phyloP scores from a whole-genome alignment of 352 stramenopile species.

The Phytophthora hybrid region DNA sequence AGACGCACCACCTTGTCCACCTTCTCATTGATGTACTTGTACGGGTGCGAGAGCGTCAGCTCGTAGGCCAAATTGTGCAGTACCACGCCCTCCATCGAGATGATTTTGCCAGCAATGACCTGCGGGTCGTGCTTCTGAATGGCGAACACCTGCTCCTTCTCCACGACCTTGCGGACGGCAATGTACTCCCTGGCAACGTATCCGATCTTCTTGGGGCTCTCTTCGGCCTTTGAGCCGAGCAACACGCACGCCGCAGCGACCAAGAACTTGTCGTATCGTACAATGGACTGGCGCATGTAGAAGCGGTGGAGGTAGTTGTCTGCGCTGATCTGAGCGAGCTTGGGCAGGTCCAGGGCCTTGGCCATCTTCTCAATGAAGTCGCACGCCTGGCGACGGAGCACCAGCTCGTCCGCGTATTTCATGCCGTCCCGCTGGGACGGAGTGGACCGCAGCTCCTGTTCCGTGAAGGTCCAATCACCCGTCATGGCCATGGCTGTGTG shows the following conservation, averaged over 20 bases:
- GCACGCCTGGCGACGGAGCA: slow-evolving; percentile 77
- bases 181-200: slow-evolving; percentile 84
- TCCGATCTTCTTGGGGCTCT: slow-evolving; percentile 82
- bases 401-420: slow-evolving; percentile 77
- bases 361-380: slow-evolving; percentile 90
- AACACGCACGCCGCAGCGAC: slow-evolving; percentile 85
- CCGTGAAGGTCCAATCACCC: slow-evolving; percentile 83
- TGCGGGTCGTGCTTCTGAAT: slow-evolving; percentile 83
- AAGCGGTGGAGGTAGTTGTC: slow-evolving; percentile 92
- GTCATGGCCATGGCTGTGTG: slow-evolving; percentile 37
- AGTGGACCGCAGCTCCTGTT: slow-evolving; percentile 67
- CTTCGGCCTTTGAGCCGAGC: slow-evolving; percentile 86
- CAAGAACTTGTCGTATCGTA: slow-evolving; percentile 88
- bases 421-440: slow-evolving; percentile 82
- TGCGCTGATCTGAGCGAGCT: slow-evolving; percentile 84
- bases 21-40: slow-evolving; percentile 91
- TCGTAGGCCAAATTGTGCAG: slow-evolving; percentile 88
- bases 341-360: slow-evolving; percentile 79
- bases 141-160: slow-evolving; percentile 82
- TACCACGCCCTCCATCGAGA: slow-evolving; percentile 87
- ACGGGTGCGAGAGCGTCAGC: slow-evolving; percentile 84
- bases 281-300: slow-evolving; percentile 86
- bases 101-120: slow-evolving; percentile 73
- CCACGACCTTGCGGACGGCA: slow-evolving; percentile 64
- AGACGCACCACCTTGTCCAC: slow-evolving; percentile 84